Evolutionary conservation across 2,329 filamentous ascomycete species (phyloP).

Genomic region (Kalmusia sp.): DNA sequence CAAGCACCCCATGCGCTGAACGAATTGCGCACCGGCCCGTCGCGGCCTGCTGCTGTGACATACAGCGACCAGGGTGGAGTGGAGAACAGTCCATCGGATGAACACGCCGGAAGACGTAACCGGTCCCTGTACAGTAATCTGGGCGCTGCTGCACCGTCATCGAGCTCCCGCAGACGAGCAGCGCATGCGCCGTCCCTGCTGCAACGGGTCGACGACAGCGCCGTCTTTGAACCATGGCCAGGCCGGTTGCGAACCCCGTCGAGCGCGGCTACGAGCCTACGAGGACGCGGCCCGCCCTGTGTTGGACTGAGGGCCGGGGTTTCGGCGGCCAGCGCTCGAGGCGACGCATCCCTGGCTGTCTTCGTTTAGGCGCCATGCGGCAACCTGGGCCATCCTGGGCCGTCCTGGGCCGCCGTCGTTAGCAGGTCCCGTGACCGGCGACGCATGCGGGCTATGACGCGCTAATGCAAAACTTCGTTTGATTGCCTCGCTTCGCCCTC

Average conservation of each 20-base stretch:
- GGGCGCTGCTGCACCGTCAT: constrained; percentile 27
- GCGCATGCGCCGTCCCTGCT: constrained; percentile 11
- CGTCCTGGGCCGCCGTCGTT: background rate
- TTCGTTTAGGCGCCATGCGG: constrained; percentile 6
- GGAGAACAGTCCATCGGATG: constrained; percentile 31
- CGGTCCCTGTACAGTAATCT: constrained; percentile 3
- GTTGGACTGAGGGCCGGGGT: constrained; percentile 16
- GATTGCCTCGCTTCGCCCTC: constrained; percentile 15
- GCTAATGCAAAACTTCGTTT: constrained; percentile 17
- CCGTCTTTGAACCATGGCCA: background rate
- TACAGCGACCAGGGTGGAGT: constrained; percentile 30
- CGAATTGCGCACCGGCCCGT: constrained; percentile 44
- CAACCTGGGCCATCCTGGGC: constrained; percentile 7
- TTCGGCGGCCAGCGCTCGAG: constrained; percentile 1
- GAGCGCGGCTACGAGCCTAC: constrained; percentile 13
- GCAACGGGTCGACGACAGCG: background rate
- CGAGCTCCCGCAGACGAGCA: constrained; percentile 21
- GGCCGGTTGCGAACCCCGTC: background rate
- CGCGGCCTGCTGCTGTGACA: constrained; percentile 39
- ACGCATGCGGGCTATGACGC: constrained; percentile 14
- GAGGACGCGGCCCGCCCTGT: constrained; percentile 20
- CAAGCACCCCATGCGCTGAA: constrained; percentile 38
- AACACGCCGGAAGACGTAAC: constrained; percentile 10
- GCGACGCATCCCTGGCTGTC: constrained; percentile 13
- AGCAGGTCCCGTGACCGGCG: constrained; percentile 17